Conservation (phyloP, 768 basidiomycete genomes). For the Suillus subluteus region DNA sequence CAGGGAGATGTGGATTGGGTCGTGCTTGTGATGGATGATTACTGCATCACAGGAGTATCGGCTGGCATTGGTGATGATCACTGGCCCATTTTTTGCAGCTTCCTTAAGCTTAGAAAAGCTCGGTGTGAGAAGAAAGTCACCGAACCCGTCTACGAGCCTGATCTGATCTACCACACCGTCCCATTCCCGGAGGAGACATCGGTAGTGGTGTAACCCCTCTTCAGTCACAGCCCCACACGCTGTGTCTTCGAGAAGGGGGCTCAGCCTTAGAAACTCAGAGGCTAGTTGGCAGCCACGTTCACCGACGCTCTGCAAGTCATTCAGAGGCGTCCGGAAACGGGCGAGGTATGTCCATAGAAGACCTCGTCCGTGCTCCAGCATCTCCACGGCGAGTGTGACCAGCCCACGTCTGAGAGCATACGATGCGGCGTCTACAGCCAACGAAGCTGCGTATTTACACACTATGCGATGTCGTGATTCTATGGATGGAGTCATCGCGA, state of each 20-base stretch:
- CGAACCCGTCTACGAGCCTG: slow-evolving; percentile 35
- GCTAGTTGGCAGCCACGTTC: slow-evolving; percentile 22
- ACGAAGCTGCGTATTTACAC: slow-evolving; percentile 13
- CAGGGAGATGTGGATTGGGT: slow-evolving; percentile 27
- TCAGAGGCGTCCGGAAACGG: slow-evolving; percentile 28
- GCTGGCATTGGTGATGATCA: slow-evolving; percentile 38
- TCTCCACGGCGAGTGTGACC: slow-evolving; percentile 31
- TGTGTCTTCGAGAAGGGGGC: slow-evolving; percentile 19
- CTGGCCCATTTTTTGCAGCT: slow-evolving; percentile 37
- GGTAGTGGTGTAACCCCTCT: slow-evolving; percentile 21
- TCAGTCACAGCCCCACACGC: slow-evolving; percentile 13
- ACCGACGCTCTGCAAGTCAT: slow-evolving; percentile 28
- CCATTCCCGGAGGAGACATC: slow-evolving; percentile 29
- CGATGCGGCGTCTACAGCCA: slow-evolving; percentile 33
- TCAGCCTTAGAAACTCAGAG: slow-evolving; percentile 27
- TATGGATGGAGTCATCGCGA: slow-evolving; percentile 20
- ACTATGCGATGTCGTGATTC: slow-evolving; percentile 24
- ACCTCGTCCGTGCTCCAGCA: slow-evolving; percentile 36
- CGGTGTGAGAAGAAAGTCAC: slow-evolving; percentile 30
- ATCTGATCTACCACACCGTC: slow-evolving; percentile 32
- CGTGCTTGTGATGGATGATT: slow-evolving; percentile 18
- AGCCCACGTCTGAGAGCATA: slow-evolving; percentile 28
- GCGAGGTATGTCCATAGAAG: slow-evolving; percentile 39
- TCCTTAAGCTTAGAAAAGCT: slow-evolving; percentile 29
- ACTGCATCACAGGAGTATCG: slow-evolving; percentile 26